phyloP scores from a whole-genome alignment of 2,329 filamentous ascomycete genomes.

The Trichoderma polysporum region DNA sequence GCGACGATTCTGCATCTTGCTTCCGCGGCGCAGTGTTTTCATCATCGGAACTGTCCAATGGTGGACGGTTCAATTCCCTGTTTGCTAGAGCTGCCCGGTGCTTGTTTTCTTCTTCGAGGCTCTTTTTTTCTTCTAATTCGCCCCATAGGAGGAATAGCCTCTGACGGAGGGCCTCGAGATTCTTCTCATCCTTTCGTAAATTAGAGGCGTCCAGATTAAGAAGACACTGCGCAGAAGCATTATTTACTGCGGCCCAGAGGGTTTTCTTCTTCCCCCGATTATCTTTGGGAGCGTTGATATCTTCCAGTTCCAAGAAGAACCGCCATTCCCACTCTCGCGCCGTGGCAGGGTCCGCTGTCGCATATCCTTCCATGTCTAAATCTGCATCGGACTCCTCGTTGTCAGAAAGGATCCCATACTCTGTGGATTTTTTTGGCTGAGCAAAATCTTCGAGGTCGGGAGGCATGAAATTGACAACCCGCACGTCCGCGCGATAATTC shows the following conservation, averaged over 20 bases:
- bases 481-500: conserved; percentile 67
- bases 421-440: conserved; percentile 40
- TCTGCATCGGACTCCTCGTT: conserved; percentile 31
- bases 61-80: conserved; percentile 33
- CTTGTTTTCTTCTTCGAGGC: conserved; percentile 31
- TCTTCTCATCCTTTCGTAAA: conserved; percentile 52
- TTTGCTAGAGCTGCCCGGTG: conserved; percentile 23
- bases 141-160: conserved; percentile 82
- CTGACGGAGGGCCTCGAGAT: conserved; percentile 60
- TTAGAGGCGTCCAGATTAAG: conserved; percentile 49
- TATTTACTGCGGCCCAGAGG: conserved; percentile 69
- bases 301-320: conserved; percentile 77
- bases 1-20: conserved; percentile 5
- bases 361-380: background rate
- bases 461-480: conserved; percentile 82
- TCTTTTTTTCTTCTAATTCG: conserved; percentile 72
- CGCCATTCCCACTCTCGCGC: conserved; percentile 71
- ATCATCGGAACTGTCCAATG: conserved; percentile 41
- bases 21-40: background rate
- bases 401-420: conserved; percentile 53
- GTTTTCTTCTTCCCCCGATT: conserved; percentile 42
- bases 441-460: conserved; percentile 70
- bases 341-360: background rate
- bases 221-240: conserved; percentile 50
- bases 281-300: conserved; percentile 45